These are phyloP conservation scores for Quambalaria eucalypti DNA, from an alignment of 1,284 basidiomycete genomes.

Conservation along the genomic window DNA sequence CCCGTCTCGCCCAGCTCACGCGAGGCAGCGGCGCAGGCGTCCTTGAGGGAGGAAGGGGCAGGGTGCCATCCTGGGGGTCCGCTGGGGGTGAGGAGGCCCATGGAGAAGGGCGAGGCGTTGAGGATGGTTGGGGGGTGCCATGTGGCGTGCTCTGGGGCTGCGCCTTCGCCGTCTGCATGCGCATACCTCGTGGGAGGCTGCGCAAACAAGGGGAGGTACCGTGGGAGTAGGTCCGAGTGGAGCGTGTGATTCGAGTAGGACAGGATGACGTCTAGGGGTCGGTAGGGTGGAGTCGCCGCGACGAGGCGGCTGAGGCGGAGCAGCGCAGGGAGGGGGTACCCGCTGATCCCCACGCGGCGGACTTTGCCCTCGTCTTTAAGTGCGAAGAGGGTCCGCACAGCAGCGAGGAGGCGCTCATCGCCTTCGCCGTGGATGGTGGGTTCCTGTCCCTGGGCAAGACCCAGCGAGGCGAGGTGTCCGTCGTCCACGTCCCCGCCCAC, in stretches of 20 bases:
- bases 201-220: constrained; percentile 25
- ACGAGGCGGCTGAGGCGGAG: constrained; percentile 73
- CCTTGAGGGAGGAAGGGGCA: constrained; percentile 55
- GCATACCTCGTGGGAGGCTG: constrained; percentile 7
- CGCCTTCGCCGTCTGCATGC: neutral
- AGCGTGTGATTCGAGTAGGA: constrained; percentile 42
- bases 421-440: constrained; percentile 62
- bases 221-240: constrained; percentile 33
- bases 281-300: constrained; percentile 25
- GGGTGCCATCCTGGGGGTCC: constrained; percentile 76
- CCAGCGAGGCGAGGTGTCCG: neutral
- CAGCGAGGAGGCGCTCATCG: constrained; percentile 68
- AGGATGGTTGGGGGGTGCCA: constrained; percentile 56
- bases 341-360: constrained; percentile 72
- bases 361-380: constrained; percentile 72
- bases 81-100: constrained; percentile 70
- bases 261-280: constrained; percentile 45
- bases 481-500: constrained; percentile 48
- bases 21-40: constrained; percentile 45
- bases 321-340: constrained; percentile 80
- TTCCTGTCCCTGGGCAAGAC: constrained; percentile 52
- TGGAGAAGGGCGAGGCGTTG: constrained; percentile 79
- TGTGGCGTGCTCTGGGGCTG: no score
- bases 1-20: constrained; percentile 9
- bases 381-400: constrained; percentile 62